Base-by-base conservation (phyloP, 345 rosid species). In the Salix koriyanagi region DNA sequence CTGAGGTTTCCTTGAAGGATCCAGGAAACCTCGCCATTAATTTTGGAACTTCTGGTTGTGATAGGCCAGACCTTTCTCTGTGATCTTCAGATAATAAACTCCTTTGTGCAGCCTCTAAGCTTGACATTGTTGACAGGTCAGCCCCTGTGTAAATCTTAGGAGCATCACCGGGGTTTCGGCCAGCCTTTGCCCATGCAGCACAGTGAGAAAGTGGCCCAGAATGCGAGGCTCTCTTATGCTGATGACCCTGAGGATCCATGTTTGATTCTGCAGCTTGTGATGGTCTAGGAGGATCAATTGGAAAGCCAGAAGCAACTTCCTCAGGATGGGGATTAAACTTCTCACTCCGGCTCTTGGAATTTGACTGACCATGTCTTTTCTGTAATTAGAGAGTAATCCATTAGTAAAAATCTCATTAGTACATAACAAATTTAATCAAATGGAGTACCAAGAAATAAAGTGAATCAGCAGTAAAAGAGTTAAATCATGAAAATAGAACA, bases 221-320 rank as follows among this genome's bases (percentile, higher is more conserved):
- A 82, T 96, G 96, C 79, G 93, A 93, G 76, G 91, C 98, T 84
- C 96, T 85, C 82, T 91, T 93, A 72, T 86, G 92, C 76, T 85
- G 88, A 79, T 88, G 87, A 23, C 89, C 94, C 48, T 82, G 92
- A 70, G 91, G 75, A 75, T 88, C 94, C 48, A 82, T 80, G 80
- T 79, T 85, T 73, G 90, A 80, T 73, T 93, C 99, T 70, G 80
- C 77, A 32, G 83, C 91, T 73, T 93, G 99, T 50, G 99, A 90
- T 70, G 90, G 84, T 81, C 97, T 91, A 67, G 98, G 98, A 30
- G 99, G 99, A 78, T 96, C 99, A 5, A 96, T 91, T 11, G 99
- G 99, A 83, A 96, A 96, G 68, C 99, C 99, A 42, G 99, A 96
- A 61, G 99, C 99, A 79, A 87, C 97, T 78, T 96, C 99, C 86